Evolutionary conservation across 768 basidiomycete species (phyloP), one percentile per base, ranked within the genome.

Genomic region (Pleurotus tuoliensis): DNA sequence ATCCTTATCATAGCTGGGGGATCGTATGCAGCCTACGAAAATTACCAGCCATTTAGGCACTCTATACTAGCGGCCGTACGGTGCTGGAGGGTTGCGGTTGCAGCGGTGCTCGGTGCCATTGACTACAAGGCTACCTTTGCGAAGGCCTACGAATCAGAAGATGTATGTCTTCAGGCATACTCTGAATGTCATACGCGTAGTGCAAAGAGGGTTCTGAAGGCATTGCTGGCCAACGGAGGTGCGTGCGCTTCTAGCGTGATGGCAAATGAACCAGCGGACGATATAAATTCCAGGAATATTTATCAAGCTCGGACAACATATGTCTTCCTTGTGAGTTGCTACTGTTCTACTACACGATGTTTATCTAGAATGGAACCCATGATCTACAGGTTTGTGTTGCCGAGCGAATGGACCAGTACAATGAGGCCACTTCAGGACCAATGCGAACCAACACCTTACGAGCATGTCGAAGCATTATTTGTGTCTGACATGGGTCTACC

Each of bases 151-250:
- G 63, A 63, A 3, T 79, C 82, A 1, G 74, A 81, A 38, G 76
- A 80, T 12, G 79, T 82, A 50, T 73, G 73, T 58, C 63, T 72
- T 13, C 68, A 76, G 2, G 87, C 88, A 2, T 79, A 83, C 61
- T 90, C 90, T 12, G 73, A 82, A 30, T 96, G 94, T 69, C 96
- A 99, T 73, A 80, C 72, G 49, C 81, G 94, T 46, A 94, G 92
- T 66, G 94, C 94, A 5, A 67, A 76, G 55, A 78, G 93, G 56
- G 82, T 97, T 40, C 73, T 95, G 60, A 81, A 80, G 59, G 92
- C 93, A n/a, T 75, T 98, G 45, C 77, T 94, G 52, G 87, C 85
- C 5, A 97, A 98, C 63, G 94, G 94, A 76, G 89, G 92, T 86
- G 47, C 55, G 80, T 68, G 24, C 38, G 30, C 30, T n/a, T n/a